These are phyloP conservation scores for Petunia axillaris DNA, from an alignment of 257 asterid species.

Conservation along the genomic window DNA sequence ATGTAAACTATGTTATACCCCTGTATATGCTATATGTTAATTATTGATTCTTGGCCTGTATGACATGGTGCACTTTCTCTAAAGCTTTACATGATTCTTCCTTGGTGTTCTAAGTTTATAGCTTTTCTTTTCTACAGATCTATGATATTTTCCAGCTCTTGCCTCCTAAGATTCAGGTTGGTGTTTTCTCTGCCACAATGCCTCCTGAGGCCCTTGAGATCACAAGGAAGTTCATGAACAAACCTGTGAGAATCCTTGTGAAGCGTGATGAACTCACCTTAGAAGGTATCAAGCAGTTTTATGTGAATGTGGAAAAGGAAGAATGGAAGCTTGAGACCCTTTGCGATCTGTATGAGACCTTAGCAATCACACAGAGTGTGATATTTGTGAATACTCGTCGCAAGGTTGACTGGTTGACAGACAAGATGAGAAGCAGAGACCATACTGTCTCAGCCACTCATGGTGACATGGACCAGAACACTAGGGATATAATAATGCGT, in stretches of 20 bases:
- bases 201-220: slow-evolving; percentile 37
- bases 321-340: slow-evolving; percentile 35
- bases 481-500: slow-evolving; percentile 33
- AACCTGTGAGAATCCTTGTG: slow-evolving; percentile 37
- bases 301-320: slow-evolving; percentile 31
- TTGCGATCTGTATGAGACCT: slow-evolving; percentile 31
- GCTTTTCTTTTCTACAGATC: slow-evolving; percentile 22
- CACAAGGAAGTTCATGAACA: slow-evolving; percentile 35
- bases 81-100: background rate
- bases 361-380: slow-evolving; percentile 35
- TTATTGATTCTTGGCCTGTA: background rate
- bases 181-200: slow-evolving; percentile 37
- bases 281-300: slow-evolving; percentile 33
- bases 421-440: slow-evolving; percentile 33
- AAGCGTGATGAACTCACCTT: slow-evolving; percentile 35
- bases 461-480: slow-evolving; percentile 34
- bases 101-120: slow-evolving; percentile 12
- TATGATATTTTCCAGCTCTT: slow-evolving; percentile 37
- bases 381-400: slow-evolving; percentile 35
- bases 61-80: background rate
- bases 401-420: slow-evolving; percentile 33
- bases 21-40: background rate
- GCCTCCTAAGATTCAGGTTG: slow-evolving; percentile 35
- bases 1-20: background rate
- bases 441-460: slow-evolving; percentile 35